These are phyloP conservation scores for Fonsecaea nubica DNA, from an alignment of 2,329 filamentous ascomycete genomes.

Conservation along the genomic window DNA sequence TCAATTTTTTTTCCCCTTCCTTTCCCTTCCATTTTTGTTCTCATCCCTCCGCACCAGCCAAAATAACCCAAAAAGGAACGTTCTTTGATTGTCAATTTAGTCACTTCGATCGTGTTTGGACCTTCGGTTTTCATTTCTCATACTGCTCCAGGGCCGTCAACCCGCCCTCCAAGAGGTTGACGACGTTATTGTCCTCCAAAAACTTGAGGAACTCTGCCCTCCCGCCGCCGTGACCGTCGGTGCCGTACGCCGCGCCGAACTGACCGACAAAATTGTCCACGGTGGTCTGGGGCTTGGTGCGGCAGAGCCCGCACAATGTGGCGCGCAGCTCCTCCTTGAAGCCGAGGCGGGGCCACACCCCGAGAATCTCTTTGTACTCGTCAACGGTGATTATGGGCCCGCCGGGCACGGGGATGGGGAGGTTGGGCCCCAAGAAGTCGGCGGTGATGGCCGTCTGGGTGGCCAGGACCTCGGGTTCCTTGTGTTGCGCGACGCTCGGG, in stretches of 20 bases:
- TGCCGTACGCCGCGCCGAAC: conserved; percentile 43
- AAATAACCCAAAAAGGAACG: too few species aligned
- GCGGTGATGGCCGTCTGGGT: conserved; percentile 32
- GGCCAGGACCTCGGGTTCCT: conserved; percentile 37
- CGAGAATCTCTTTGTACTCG: conserved; percentile 44
- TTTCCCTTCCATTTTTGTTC: too few species aligned
- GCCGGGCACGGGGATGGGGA: conserved; percentile 24
- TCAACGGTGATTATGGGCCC: conserved; percentile 41
- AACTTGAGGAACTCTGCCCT: conserved; percentile 26
- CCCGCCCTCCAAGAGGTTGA: conserved; percentile 16
- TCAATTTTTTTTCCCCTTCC: too few species aligned
- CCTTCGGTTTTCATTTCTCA: conserved; percentile 9
- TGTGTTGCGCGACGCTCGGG: conserved; percentile 38
- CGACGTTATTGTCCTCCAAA: conserved; percentile 21
- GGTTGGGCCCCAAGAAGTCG: conserved; percentile 38
- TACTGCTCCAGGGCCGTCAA: conserved; percentile 26
- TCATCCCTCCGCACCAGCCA: too few species aligned
- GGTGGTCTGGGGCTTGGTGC: conserved; percentile 47
- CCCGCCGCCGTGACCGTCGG: conserved; percentile 28
- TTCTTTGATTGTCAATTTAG: too few species aligned
- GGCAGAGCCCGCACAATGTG: conserved; percentile 46
- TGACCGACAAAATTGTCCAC: conserved; percentile 45
- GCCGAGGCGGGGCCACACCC: conserved; percentile 45
- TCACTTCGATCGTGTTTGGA: too few species aligned
- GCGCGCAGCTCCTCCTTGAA: conserved; percentile 45